Evolutionary conservation across 140 eudicot species (phyloP).

Genomic region (Erigeron philadelphicus): DNA sequence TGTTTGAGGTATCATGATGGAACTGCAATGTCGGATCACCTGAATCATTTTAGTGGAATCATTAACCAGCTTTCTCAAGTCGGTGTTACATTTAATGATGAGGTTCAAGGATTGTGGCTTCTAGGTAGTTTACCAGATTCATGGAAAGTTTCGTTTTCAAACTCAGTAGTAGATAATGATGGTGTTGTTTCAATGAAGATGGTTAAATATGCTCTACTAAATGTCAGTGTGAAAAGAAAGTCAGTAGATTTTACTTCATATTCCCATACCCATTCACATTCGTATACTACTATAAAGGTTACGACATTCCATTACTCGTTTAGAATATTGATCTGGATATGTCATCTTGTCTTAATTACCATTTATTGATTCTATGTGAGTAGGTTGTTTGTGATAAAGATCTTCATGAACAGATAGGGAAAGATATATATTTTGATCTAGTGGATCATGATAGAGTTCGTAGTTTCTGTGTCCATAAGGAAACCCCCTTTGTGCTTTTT

Average conservation of each 20-base stretch:
- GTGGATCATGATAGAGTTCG: slow-evolving; percentile 18
- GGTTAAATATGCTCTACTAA: not conserved
- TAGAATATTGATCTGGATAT: not conserved
- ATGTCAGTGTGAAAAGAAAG: not conserved
- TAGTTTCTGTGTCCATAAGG: slow-evolving; percentile 75
- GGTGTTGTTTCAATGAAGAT: not conserved
- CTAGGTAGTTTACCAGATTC: not conserved
- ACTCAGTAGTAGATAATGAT: not conserved
- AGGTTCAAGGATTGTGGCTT: not conserved
- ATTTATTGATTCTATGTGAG: not conserved
- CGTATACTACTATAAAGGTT: not conserved
- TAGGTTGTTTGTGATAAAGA: slow-evolving; percentile 2
- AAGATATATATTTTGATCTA: slow-evolving; percentile 5
- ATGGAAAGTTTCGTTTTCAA: not conserved
- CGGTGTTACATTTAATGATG: not conserved
- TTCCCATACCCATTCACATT: no score
- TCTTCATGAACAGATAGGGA: not conserved
- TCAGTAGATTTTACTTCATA: not conserved
- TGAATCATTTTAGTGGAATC: not conserved
- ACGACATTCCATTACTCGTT: not conserved
- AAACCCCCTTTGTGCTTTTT: slow-evolving; percentile 54
- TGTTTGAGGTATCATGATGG: not conserved
- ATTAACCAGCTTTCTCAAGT: not conserved
- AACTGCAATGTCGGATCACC: not conserved
- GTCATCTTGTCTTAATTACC: not conserved